Base-by-base conservation (phyloP, 495 filamentous ascomycete species). In the Podospora didyma region DNA sequence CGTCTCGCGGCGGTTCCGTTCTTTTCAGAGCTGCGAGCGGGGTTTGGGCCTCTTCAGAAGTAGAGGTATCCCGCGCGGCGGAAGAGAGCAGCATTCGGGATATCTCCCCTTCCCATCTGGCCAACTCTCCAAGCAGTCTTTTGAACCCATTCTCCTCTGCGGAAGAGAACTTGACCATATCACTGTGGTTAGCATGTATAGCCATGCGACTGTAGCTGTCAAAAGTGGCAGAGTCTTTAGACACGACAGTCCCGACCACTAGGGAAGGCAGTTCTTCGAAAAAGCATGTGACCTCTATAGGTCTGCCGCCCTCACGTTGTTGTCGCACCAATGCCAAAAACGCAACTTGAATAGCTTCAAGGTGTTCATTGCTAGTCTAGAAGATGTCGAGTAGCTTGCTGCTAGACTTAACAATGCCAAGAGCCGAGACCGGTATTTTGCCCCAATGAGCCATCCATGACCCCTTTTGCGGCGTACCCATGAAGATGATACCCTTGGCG, bases 381-480 rank as follows among this genome's bases (percentile, higher is more conserved):
- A 67, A 49, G 12, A 66, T 58, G 11, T 54, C 52, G 22, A 65
- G n/a, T 21, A 68, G 58, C 5, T 47, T 59, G 35, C 69, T 68
- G 11, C 59, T 61, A 26, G 55, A 50, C 26, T 62, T 67, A n/a
- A 60, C 21, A 1, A 67, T 5, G 14, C 61, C 56, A 14, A 71
- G 41, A 46, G 47, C 46, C 11, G 48, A 56, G n/a, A 51, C 44
- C 0, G 52, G 46, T n/a, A n/a, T 31, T 24, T 56, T 24, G 19
- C 57, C 69, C 65, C 62, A 75, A 17, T 57, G n/a, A 17, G 66
- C 73, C 34, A 73, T 59, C 46, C 58, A 60, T 23, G 69, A 22
- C 7, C 73, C 73, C 20, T 31, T 50, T 51, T 78, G 75, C 1
- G 74, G 75, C 28, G 74, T 75, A 3, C 75, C 71, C 12, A 79